Evolutionary conservation across 352 stramenopile species (phyloP).

Genomic region (Phytophthora macrochlamydospora): DNA sequence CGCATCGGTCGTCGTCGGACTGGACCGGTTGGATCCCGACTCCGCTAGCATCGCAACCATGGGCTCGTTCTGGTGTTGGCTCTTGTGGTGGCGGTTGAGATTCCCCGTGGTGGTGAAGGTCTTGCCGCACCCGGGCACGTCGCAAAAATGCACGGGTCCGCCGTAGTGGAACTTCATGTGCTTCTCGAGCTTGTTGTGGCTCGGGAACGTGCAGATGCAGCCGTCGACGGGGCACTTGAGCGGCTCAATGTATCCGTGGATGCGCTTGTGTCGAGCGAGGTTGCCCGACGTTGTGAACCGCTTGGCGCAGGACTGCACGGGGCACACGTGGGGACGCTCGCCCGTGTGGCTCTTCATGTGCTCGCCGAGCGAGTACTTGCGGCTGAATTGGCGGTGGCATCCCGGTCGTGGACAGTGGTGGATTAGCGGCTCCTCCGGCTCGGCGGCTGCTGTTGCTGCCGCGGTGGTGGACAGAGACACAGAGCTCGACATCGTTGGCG

Average conservation of each 20-base stretch:
- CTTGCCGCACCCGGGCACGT: constrained; percentile 24
- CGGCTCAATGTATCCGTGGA: constrained; percentile 26
- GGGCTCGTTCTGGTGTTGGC: constrained; percentile 10
- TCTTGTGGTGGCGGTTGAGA: constrained; percentile 25
- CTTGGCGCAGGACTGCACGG: constrained; percentile 31
- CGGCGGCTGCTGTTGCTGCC: not conserved
- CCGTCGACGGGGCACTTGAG: constrained; percentile 8
- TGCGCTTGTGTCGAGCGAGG: constrained; percentile 33
- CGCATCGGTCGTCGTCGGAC: constrained; percentile 26
- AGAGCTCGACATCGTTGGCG: constrained; percentile 15
- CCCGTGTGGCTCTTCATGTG: constrained; percentile 35
- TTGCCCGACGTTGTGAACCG: constrained; percentile 43
- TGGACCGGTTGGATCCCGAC: not conserved
- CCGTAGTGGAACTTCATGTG: constrained; percentile 60
- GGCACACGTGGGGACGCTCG: constrained; percentile 31
- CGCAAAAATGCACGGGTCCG: constrained; percentile 22
- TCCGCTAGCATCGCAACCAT: not conserved
- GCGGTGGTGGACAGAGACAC: not conserved
- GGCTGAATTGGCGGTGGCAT: constrained; percentile 22
- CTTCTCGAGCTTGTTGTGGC: constrained; percentile 57
- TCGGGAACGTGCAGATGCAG: constrained; percentile 33
- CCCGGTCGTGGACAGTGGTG: constrained; percentile 33
- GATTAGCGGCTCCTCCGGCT: constrained; percentile 18
- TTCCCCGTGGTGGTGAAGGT: constrained; percentile 33
- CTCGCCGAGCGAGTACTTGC: constrained; percentile 36